These are phyloP conservation scores for Pinus tabuliformis DNA, from an alignment of 75 land plant genomes.

Conservation along the genomic window DNA sequence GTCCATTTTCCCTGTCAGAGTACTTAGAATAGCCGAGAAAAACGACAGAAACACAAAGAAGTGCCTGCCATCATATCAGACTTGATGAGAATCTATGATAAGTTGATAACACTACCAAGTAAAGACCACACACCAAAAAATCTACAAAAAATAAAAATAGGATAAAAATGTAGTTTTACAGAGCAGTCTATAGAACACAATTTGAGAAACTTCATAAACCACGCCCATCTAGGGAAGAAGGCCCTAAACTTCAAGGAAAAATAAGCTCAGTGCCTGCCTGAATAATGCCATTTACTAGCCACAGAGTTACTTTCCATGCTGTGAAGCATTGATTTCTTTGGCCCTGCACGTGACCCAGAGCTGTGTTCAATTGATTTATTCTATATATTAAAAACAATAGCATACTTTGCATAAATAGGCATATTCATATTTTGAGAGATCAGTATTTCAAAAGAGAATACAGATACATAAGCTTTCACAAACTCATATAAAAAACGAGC, in stretches of 20 bases:
- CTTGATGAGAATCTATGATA: slow-evolving; percentile 1
- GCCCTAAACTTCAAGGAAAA: neutral
- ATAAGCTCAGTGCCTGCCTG: slow-evolving; percentile 10
- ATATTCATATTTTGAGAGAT: neutral
- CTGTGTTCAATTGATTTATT: neutral
- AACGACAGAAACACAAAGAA: slow-evolving; percentile 12
- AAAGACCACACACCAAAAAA: neutral
- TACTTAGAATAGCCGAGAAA: slow-evolving; percentile 13
- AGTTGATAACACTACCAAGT: neutral
- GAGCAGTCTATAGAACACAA: neutral
- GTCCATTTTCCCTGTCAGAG: slow-evolving; percentile 20
- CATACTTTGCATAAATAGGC: neutral
- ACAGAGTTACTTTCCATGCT: neutral
- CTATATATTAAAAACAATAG: neutral
- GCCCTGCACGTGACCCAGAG: neutral
- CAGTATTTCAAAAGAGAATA: neutral
- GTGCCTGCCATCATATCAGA: slow-evolving; percentile 11
- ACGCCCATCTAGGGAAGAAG: neutral
- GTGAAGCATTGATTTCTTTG: slow-evolving; percentile 11
- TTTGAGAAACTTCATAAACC: neutral
- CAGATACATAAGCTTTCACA: neutral
- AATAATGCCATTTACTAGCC: slow-evolving; percentile 9
- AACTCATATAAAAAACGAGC: neutral
- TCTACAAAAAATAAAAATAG: neutral
- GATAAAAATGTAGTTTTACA: neutral